Conservation (phyloP, 495 filamentous ascomycete species). For the Lepraria neglecta region DNA sequence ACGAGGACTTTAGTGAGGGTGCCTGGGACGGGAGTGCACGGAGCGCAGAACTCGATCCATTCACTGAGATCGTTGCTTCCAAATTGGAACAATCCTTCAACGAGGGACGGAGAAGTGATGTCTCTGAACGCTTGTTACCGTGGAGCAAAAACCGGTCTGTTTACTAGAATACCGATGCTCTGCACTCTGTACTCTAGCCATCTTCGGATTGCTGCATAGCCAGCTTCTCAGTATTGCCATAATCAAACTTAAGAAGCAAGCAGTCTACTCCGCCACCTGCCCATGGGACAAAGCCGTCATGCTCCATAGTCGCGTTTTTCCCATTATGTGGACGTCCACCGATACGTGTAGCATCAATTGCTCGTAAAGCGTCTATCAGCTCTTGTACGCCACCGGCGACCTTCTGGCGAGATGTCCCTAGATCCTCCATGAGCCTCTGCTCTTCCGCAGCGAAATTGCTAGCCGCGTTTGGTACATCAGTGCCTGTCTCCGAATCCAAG, state of each 20-base stretch:
- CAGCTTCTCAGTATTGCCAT: slow-evolving; percentile 40
- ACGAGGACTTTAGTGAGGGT: not conserved
- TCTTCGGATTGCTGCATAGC: not conserved
- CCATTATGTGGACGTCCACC: slow-evolving; percentile 36
- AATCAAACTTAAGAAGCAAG: slow-evolving; percentile 82
- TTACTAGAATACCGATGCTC: not conserved
- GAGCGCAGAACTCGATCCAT: no score
- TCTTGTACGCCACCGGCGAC: slow-evolving; percentile 38
- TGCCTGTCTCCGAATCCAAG: slow-evolving; percentile 58
- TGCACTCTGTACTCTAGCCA: not conserved
- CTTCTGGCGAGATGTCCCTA: slow-evolving; percentile 45
- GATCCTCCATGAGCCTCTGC: slow-evolving; percentile 50
- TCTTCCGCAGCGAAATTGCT: slow-evolving; percentile 66
- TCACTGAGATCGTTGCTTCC: not conserved
- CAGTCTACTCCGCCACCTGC: slow-evolving; percentile 69
- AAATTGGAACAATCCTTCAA: not conserved
- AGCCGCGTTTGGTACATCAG: slow-evolving; percentile 37
- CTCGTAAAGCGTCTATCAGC: slow-evolving; percentile 31
- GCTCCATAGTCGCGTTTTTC: slow-evolving; percentile 25
- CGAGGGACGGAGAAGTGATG: not conserved
- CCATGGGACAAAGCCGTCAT: slow-evolving; percentile 46
- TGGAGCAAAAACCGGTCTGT: no score
- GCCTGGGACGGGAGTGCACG: no score
- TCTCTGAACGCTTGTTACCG: no score
- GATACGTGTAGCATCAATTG: slow-evolving; percentile 50